phyloP scores from a whole-genome alignment of 441 rosid genomes.

The Erodium moschatum region DNA sequence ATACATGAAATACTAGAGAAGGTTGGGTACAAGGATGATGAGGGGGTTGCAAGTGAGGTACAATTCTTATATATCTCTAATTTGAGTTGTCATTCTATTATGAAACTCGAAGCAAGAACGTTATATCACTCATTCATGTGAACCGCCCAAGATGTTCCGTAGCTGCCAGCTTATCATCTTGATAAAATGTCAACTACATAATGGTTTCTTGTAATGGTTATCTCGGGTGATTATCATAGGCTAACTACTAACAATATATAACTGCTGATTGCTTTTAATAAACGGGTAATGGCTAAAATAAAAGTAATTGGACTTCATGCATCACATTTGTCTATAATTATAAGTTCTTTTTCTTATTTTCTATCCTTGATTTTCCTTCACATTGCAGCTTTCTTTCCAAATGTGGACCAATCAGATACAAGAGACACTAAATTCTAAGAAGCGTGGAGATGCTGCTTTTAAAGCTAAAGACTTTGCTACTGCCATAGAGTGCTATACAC shows the following conservation, averaged over 20 bases:
- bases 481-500: slow-evolving; percentile 65
- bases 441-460: slow-evolving; percentile 79
- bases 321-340: too few species aligned
- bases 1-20: slow-evolving; percentile 79
- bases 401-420: slow-evolving; percentile 90
- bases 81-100: background rate
- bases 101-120: background rate
- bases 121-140: background rate
- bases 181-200: too few species aligned
- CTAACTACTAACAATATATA: too few species aligned
- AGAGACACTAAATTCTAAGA: slow-evolving; percentile 75
- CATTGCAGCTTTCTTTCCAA: slow-evolving; percentile 72
- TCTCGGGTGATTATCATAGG: too few species aligned
- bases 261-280: too few species aligned
- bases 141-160: background rate
- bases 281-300: too few species aligned
- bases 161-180: background rate
- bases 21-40: slow-evolving; percentile 80
- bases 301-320: too few species aligned
- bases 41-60: slow-evolving; percentile 83
- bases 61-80: background rate
- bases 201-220: background rate
- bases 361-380: slow-evolving; percentile 12
- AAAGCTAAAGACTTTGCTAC: slow-evolving; percentile 57
- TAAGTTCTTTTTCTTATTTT: too few species aligned